Evolutionary conservation across 352 stramenopile species (phyloP).

Genomic region (Phytopythium helicoides): DNA sequence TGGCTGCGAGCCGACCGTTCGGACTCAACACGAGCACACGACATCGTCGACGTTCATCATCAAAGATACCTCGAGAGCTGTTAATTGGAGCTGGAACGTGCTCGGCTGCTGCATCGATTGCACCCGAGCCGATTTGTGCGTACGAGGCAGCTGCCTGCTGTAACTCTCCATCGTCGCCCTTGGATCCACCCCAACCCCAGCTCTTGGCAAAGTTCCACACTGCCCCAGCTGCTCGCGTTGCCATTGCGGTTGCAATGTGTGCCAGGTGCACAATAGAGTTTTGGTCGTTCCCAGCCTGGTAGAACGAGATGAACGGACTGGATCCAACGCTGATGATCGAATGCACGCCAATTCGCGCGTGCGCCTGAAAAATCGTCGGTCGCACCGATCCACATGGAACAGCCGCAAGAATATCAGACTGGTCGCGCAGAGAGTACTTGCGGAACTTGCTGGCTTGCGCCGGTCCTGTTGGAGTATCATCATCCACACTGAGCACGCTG

Average conservation of each 20-base stretch:
- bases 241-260: slow-evolving; percentile 81
- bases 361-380: slow-evolving; percentile 81
- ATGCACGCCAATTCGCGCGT: slow-evolving; percentile 67
- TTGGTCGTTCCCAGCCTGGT: slow-evolving; percentile 81
- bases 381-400: slow-evolving; percentile 59
- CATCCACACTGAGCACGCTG: not conserved
- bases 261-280: slow-evolving; percentile 87
- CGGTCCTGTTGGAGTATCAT: slow-evolving; percentile 20
- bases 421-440: slow-evolving; percentile 77
- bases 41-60: slow-evolving; percentile 60
- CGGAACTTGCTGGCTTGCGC: slow-evolving; percentile 75
- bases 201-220: slow-evolving; percentile 84
- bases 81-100: slow-evolving; percentile 67
- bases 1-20: slow-evolving; percentile 58
- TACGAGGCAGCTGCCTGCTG: slow-evolving; percentile 17
- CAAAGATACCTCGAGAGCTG: slow-evolving; percentile 45
- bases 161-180: slow-evolving; percentile 9
- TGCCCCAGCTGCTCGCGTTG: slow-evolving; percentile 63
- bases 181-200: slow-evolving; percentile 56
- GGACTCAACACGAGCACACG: slow-evolving; percentile 67
- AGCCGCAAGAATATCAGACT: slow-evolving; percentile 57
- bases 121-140: slow-evolving; percentile 19
- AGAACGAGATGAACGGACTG: slow-evolving; percentile 74
- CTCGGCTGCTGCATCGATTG: slow-evolving; percentile 56
- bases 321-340: slow-evolving; percentile 69